Evolutionary conservation across 257 asterid species (phyloP), one percentile per base, ranked within the genome.

Genomic region (Nemophila menziesii): DNA sequence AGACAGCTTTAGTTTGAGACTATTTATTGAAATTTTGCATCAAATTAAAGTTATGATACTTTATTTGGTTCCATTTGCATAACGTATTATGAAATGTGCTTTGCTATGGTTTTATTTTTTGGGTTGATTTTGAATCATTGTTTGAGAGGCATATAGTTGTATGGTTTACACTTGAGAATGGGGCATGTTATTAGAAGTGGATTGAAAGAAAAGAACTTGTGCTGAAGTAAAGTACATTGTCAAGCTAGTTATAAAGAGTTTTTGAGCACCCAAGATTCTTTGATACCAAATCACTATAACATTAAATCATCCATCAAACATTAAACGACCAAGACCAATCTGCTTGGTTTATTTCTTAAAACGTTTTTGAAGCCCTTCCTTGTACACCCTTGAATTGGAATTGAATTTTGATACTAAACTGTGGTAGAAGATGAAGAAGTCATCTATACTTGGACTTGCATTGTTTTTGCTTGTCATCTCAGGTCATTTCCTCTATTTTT

Each of bases 151-250:
- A n/a, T n/a, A n/a, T n/a, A n/a, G n/a, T n/a, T n/a, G 36, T 29
- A 1, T 29, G 36, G 36, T 29, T 29, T 13, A 29, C 8, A 29
- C 36, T 29, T 29, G 12, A 29, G 12, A 7, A 29, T 41, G 16
- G n/a, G n/a, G 33, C 11, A 9, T 22, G 12, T 44, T 21, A 15
- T 48, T 48, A 55, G 50, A 62, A 68, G 75, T 68, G 65, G 33
- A 29, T 60, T 34, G 49, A 65, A 70, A 70, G 77, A 50, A 70
- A 70, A 54, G 73, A 57, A 70, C 64, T 49, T 65, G 64, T 70
- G 56, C 72, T 55, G 36, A 47, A 48, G 66, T 56, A 39, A 63
- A 58, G 65, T 23, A 29, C 22, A 46, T 29, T 29, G 9, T 29
- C 5, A 29, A 29, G 36, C 36, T 13, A 29, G 36, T 29, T 29